Percentiles rank a stretch among this genome's conserved stretches.
phyloP scores from a whole-genome alignment of 352 stramenopile genomes.

The Thalassiosira exigua region DNA sequence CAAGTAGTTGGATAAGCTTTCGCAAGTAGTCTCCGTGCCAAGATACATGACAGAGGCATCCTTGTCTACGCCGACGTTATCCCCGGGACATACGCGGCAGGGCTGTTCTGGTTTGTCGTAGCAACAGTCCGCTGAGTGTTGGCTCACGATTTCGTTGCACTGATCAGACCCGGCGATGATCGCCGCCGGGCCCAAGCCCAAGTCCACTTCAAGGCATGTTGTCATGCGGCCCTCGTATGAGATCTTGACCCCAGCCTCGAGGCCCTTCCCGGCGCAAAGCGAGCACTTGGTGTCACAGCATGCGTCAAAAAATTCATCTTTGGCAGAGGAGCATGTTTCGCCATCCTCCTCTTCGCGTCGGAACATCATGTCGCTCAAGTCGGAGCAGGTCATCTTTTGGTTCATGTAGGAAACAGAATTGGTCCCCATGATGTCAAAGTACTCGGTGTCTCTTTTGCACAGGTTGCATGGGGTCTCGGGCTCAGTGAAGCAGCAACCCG shows the following conservation, averaged over 20 bases:
- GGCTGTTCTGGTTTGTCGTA: constrained; percentile 57
- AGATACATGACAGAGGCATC: constrained; percentile 53
- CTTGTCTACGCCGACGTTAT: constrained; percentile 43
- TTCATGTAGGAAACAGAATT: constrained; percentile 52
- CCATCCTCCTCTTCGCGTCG: constrained; percentile 49
- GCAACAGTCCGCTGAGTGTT: constrained; percentile 49
- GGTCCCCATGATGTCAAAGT: constrained; percentile 62
- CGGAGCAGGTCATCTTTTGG: constrained; percentile 51
- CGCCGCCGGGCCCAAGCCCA: constrained; percentile 43
- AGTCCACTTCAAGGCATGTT: constrained; percentile 64
- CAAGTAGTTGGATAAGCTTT: constrained; percentile 65
- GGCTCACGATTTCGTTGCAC: constrained; percentile 37
- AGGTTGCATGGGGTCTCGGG: constrained; percentile 56
- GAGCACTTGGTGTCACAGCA: constrained; percentile 66
- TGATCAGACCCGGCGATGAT: constrained; percentile 49
- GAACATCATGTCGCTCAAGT: constrained; percentile 56
- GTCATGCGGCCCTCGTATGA: constrained; percentile 55
- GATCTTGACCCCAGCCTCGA: constrained; percentile 64
- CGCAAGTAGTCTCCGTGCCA: constrained; percentile 60
- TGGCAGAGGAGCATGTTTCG: constrained; percentile 38
- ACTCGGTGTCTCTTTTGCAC: constrained; percentile 50
- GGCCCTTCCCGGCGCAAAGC: constrained; percentile 51
- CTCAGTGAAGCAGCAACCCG: constrained; percentile 50
- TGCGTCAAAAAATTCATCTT: constrained; percentile 50
- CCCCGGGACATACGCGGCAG: constrained; percentile 54